Conservation (phyloP, 306 rosid species). For the Cucurbita argyrosperma region DNA sequence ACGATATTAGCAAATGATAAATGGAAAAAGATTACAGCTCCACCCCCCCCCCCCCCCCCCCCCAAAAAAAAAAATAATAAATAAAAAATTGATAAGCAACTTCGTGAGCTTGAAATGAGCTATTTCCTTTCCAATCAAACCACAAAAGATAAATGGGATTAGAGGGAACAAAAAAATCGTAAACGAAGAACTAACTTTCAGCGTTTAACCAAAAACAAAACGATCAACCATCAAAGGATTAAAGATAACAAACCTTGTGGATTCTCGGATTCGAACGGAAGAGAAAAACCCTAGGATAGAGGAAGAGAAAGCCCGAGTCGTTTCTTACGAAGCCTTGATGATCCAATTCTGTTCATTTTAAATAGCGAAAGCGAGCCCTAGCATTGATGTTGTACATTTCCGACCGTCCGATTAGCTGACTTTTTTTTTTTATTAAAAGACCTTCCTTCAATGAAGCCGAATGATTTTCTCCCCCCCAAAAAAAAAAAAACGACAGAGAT, state of each 20-base stretch:
- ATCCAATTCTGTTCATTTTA: neutral
- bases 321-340: neutral
- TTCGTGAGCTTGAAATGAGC: neutral
- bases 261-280: neutral
- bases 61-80: neutral
- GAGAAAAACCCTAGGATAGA: constrained; percentile 3
- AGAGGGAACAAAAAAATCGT: neutral
- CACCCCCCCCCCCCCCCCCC: neutral
- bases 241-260: neutral
- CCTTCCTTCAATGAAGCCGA: too few species aligned
- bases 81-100: neutral
- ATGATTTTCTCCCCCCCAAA: too few species aligned
- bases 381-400: neutral
- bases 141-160: neutral
- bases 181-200: neutral
- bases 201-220: neutral
- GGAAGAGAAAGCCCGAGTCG: neutral
- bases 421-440: too few species aligned
- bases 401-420: neutral
- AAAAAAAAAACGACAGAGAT: too few species aligned
- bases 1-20: neutral
- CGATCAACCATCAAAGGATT: neutral
- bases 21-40: neutral
- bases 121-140: neutral
- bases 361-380: neutral